Percentiles rank a stretch among this genome's conserved stretches.
These are phyloP conservation scores for Sclerotinia sclerotiorum DNA, from an alignment of 2,329 filamentous ascomycete genomes.

Conservation along the genomic window DNA sequence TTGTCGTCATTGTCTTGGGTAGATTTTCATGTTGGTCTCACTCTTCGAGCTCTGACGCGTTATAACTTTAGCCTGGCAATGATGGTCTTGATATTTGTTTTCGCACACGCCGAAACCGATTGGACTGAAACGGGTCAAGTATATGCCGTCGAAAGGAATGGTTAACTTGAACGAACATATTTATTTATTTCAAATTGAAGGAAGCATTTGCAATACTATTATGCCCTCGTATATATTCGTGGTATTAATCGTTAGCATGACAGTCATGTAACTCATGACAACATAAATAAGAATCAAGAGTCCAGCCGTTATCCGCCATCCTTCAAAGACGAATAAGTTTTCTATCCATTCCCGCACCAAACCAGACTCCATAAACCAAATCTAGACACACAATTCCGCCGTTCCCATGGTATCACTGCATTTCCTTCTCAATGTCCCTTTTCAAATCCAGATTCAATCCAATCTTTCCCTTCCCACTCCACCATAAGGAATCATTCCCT, in stretches of 20 bases:
- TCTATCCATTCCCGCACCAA: background rate
- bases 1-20: background rate
- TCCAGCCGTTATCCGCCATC: background rate
- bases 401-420: background rate
- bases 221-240: background rate
- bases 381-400: background rate
- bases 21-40: background rate
- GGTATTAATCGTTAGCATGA: background rate
- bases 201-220: background rate
- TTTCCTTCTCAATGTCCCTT: background rate
- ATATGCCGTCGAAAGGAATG: background rate
- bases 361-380: background rate
- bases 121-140: background rate
- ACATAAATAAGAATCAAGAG: background rate
- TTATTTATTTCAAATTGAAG: background rate
- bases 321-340: background rate
- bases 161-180: background rate
- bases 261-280: background rate
- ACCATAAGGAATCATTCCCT: slow-evolving; percentile 21
- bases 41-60: background rate
- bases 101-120: background rate
- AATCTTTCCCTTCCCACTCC: slow-evolving; percentile 21
- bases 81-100: background rate
- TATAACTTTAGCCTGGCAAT: background rate
- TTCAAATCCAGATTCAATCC: background rate